Evolutionary conservation across 2,329 filamentous ascomycete genomes (phyloP).

Genomic region (Celoporthe dispersa): DNA sequence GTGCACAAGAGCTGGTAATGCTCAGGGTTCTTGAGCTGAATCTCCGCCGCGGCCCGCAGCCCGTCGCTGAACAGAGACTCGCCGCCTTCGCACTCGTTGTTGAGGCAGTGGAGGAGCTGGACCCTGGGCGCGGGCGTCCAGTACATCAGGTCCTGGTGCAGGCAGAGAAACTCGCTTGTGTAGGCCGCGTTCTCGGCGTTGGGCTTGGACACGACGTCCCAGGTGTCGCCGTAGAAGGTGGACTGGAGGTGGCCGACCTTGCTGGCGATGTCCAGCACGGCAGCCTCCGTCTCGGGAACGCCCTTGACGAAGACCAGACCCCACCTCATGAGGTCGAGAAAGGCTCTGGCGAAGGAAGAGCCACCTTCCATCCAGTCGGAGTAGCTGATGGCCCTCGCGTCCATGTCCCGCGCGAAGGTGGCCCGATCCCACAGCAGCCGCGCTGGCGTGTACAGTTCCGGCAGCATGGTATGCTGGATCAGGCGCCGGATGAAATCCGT

Average conservation of each 20-base stretch:
- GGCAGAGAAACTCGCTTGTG: conserved; percentile 77
- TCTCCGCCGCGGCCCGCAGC: conserved; percentile 59
- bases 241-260: conserved; percentile 80
- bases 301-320: conserved; percentile 79
- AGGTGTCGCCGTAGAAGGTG: conserved; percentile 90
- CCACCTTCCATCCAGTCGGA: conserved; percentile 70
- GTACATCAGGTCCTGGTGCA: conserved; percentile 95
- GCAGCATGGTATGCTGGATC: conserved; percentile 41
- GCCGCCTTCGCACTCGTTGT: conserved; percentile 79
- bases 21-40: conserved; percentile 35
- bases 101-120: conserved; percentile 87
- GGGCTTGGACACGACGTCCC: conserved; percentile 83
- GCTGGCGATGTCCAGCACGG: conserved; percentile 70
- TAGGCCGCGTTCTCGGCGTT: conserved; percentile 91
- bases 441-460: conserved; percentile 36
- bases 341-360: conserved; percentile 60
- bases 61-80: conserved; percentile 86
- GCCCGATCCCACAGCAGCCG: conserved; percentile 47
- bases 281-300: conserved; percentile 69
- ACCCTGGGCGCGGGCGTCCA: conserved; percentile 77
- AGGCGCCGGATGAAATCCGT: conserved; percentile 33
- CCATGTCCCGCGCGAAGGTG: conserved; percentile 46
- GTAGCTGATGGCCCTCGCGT: conserved; percentile 63
- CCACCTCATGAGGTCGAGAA: conserved; percentile 65
- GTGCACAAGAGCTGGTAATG: conserved; percentile 46